phyloP scores from a whole-genome alignment of 73 alveolate genomes.

The Vitrella brassicaformis region DNA sequence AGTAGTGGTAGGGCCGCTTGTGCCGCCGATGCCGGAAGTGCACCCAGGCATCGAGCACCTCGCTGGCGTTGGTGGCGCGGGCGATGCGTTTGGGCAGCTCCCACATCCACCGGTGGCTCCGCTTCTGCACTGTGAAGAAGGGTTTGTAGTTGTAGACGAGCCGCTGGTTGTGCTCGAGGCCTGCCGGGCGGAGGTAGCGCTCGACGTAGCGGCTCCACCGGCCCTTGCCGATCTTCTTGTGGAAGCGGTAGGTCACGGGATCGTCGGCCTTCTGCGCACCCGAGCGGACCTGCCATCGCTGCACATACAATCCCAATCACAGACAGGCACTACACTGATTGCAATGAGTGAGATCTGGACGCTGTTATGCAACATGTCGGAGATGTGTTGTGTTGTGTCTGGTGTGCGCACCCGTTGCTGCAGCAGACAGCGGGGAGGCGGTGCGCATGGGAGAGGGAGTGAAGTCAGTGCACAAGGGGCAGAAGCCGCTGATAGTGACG shows the following conservation, averaged over 20 bases:
- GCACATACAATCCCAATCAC: too few species aligned
- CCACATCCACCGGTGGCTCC: not conserved
- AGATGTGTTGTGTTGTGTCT: too few species aligned
- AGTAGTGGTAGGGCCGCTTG: not conserved
- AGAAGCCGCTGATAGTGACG: too few species aligned
- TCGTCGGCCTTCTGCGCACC: too few species aligned
- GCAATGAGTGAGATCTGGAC: too few species aligned
- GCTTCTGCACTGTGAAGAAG: not conserved
- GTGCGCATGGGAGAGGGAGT: too few species aligned
- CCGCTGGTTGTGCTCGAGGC: not conserved
- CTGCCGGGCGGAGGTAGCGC: not conserved
- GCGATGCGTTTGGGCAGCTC: not conserved
- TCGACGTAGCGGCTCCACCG: not conserved
- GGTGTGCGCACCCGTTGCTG: too few species aligned
- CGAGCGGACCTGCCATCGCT: too few species aligned
- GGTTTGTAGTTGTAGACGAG: not conserved
- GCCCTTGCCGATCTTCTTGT: not conserved
- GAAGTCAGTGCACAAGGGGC: too few species aligned
- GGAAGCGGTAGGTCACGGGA: not conserved
- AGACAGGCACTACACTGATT: too few species aligned
- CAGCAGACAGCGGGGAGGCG: too few species aligned
- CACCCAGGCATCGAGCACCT: not conserved
- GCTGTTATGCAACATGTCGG: too few species aligned
- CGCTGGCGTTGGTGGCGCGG: not conserved
- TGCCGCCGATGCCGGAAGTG: not conserved